These are phyloP conservation scores for Phytophthora constricta DNA, from an alignment of 352 stramenopile species.

Conservation along the genomic window DNA sequence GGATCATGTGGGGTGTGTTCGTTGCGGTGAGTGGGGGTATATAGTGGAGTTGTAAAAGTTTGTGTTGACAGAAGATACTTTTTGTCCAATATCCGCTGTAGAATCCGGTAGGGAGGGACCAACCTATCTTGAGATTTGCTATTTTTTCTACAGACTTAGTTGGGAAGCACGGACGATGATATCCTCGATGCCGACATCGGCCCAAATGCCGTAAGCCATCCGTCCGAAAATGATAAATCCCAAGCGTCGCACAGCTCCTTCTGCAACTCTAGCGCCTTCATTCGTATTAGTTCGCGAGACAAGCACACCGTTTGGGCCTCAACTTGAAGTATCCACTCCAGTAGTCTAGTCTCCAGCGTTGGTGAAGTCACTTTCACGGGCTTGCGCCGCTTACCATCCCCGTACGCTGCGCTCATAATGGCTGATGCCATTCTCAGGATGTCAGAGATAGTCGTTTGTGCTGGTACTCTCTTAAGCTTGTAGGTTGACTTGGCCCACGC, in stretches of 20 bases:
- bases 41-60: slow-evolving; percentile 2
- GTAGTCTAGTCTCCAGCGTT: background rate
- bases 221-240: too few relatives aligned
- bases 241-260: too few relatives aligned
- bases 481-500: too few relatives aligned
- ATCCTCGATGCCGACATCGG: slow-evolving; percentile 8
- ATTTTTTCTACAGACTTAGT: background rate
- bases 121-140: background rate
- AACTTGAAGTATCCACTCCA: background rate
- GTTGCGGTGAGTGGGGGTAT: slow-evolving; percentile 46
- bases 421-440: too few relatives aligned
- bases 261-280: too few relatives aligned
- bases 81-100: background rate
- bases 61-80: background rate
- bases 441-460: too few relatives aligned
- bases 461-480: too few relatives aligned
- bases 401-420: background rate
- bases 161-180: background rate
- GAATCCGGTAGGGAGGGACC: too few relatives aligned
- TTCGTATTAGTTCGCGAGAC: too few relatives aligned
- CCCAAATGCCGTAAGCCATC: too few relatives aligned
- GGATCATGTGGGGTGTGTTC: slow-evolving; percentile 84
- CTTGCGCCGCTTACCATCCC: background rate
- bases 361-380: background rate
- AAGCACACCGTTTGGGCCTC: background rate